Conservation (phyloP, 1,284 basidiomycete genomes). For the Leccinum brunneo-olivaceum region DNA sequence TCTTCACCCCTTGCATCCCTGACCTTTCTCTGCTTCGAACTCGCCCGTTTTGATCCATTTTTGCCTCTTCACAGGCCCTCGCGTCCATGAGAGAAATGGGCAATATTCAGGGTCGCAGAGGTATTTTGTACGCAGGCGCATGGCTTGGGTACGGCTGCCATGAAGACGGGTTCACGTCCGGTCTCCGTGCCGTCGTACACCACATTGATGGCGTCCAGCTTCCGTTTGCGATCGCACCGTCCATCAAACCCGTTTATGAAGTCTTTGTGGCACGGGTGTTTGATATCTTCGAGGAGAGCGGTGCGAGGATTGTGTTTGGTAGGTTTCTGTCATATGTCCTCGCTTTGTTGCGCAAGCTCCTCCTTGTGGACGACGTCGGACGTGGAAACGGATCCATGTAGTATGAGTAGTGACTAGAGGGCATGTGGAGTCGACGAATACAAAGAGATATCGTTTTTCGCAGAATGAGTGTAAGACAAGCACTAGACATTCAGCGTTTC, state of each 20-base stretch:
- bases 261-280: constrained; percentile 24
- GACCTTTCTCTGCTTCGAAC: not conserved
- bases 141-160: constrained; percentile 78
- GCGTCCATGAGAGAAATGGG: constrained; percentile 49
- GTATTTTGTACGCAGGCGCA: constrained; percentile 72
- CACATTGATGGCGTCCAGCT: constrained; percentile 18
- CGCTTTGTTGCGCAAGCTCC: constrained; percentile 5
- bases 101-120: constrained; percentile 58
- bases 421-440: no score
- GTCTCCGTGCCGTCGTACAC: constrained; percentile 38
- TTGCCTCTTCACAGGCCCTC: constrained; percentile 37
- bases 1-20: no score
- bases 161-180: constrained; percentile 75
- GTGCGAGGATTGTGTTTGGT: constrained; percentile 14
- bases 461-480: no score
- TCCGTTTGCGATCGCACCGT: constrained; percentile 29
- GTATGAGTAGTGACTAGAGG: no score
- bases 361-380: not conserved
- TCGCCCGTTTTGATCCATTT: not conserved
- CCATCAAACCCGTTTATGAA: constrained; percentile 16
- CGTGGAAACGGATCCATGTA: not conserved
- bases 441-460: no score
- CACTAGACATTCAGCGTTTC: no score
- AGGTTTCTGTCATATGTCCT: constrained; percentile 14
- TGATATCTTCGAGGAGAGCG: constrained; percentile 29